phyloP scores from a whole-genome alignment of 1,139 yeast species.

The Pichia terricola region DNA sequence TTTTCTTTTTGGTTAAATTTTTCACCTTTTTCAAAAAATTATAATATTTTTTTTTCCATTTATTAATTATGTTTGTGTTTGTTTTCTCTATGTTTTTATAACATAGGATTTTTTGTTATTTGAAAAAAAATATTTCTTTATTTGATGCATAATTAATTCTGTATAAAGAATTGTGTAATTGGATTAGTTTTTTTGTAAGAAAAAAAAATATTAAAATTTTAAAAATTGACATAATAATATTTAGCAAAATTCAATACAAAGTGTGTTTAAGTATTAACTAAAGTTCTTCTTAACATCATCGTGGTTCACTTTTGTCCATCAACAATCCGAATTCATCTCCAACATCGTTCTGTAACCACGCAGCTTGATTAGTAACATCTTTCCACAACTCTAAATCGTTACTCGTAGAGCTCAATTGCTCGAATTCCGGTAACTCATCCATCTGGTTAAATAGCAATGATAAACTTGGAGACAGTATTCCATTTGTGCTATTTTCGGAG shows the following conservation, averaged over 20 bases:
- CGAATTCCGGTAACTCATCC: constrained; percentile 22
- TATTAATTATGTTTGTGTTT: constrained; percentile 8
- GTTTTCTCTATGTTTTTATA: constrained; percentile 3
- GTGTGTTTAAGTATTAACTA: neutral
- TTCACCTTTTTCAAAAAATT: neutral
- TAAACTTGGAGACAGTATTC: constrained; percentile 18
- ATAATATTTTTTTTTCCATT: neutral
- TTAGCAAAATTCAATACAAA: neutral
- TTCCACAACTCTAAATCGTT: constrained; percentile 63
- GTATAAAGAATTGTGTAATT: neutral
- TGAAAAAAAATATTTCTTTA: neutral
- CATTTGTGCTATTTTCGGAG: neutral
- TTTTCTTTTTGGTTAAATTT: neutral
- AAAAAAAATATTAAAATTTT: constrained; percentile 1
- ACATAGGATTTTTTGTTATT: neutral
- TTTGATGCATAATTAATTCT: constrained; percentile 3
- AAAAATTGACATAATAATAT: neutral
- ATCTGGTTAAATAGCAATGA: constrained; percentile 19
- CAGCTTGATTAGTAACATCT: constrained; percentile 66
- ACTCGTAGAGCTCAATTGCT: constrained; percentile 20
- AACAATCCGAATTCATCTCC: constrained; percentile 10
- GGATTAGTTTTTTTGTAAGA: constrained; percentile 6
- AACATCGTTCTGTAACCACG: constrained; percentile 38
- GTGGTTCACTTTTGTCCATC: constrained; percentile 2
- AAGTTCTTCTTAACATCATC: neutral